These are phyloP conservation scores for Leccinum longicurvipes DNA, from an alignment of 768 basidiomycete species.

Conservation along the genomic window DNA sequence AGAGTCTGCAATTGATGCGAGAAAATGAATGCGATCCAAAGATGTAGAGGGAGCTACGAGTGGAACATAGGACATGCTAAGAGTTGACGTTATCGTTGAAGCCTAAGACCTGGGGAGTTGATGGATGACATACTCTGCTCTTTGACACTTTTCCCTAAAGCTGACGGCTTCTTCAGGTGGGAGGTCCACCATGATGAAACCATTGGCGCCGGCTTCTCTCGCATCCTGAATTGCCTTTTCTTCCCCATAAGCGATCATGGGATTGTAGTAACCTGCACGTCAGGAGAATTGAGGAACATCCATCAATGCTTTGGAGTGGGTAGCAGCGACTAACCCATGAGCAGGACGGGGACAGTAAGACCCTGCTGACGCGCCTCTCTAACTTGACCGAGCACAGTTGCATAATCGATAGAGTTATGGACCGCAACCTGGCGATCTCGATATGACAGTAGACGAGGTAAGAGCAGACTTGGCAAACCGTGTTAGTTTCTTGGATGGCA, in stretches of 20 bases:
- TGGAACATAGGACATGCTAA: conserved; percentile 90
- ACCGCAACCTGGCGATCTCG: conserved; percentile 68
- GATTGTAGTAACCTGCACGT: conserved; percentile 90
- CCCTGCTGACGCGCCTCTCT: conserved; percentile 79
- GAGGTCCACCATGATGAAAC: conserved; percentile 96
- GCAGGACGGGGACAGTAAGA: conserved; percentile 75
- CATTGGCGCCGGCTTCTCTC: conserved; percentile 86
- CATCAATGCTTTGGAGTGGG: neutral
- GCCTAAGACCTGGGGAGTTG: neutral
- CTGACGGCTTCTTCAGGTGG: conserved; percentile 94
- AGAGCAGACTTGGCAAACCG: conserved; percentile 38
- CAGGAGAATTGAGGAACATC: neutral
- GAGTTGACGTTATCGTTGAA: conserved; percentile 2
- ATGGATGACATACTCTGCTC: conserved; percentile 58
- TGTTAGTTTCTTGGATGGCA: conserved; percentile 89
- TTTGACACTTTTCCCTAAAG: conserved; percentile 86
- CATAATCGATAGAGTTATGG: conserved; percentile 74
- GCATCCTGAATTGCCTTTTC: conserved; percentile 92
- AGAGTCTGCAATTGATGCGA: conserved; percentile 89
- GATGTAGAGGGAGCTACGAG: conserved; percentile 94
- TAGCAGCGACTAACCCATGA: conserved; percentile 22
- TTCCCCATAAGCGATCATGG: conserved; percentile 92
- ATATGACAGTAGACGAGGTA: neutral
- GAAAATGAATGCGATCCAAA: conserved; percentile 81
- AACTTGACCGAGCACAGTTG: conserved; percentile 68